phyloP scores from a whole-genome alignment of 192 early-diverging fungal species.

The Umbelopsis sp. region DNA sequence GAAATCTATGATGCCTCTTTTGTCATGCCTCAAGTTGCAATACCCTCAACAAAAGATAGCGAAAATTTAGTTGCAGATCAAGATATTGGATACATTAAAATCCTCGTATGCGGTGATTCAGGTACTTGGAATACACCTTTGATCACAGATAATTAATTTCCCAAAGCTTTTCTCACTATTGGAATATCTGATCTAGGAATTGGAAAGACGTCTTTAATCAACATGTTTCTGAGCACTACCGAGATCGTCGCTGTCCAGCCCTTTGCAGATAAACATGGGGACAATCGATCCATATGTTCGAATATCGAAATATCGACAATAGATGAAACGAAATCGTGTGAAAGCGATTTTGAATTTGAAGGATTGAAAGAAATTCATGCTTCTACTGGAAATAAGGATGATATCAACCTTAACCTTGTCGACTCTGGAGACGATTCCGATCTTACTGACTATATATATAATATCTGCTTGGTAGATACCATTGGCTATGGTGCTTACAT shows the following conservation, averaged over 20 bases:
- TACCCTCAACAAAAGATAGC: constrained; percentile 2
- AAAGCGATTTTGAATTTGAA: not conserved
- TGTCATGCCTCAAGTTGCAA: constrained; percentile 20
- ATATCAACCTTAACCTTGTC: not conserved
- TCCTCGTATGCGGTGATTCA: constrained; percentile 40
- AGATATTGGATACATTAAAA: constrained; percentile 17
- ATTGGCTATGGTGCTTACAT: constrained; percentile 36
- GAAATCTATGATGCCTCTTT: not conserved
- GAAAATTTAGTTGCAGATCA: not conserved
- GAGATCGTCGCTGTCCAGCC: constrained; percentile 9
- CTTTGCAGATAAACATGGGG: not conserved
- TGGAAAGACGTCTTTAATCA: constrained; percentile 32
- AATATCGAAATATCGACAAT: constrained; percentile 16
- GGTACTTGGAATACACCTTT: constrained; percentile 17
- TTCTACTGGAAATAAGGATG: not conserved
- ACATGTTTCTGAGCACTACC: constrained; percentile 12
- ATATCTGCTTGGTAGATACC: constrained; percentile 37
- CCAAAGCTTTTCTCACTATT: not conserved
- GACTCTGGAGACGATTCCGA: not conserved
- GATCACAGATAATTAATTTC: not conserved
- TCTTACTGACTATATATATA: constrained; percentile 12
- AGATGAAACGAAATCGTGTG: not conserved
- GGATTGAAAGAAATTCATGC: constrained; percentile 3
- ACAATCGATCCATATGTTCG: constrained; percentile 12
- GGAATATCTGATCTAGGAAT: constrained; percentile 21